Conservation (phyloP, 257 asterid genomes). For the Solanum virginianum region DNA sequence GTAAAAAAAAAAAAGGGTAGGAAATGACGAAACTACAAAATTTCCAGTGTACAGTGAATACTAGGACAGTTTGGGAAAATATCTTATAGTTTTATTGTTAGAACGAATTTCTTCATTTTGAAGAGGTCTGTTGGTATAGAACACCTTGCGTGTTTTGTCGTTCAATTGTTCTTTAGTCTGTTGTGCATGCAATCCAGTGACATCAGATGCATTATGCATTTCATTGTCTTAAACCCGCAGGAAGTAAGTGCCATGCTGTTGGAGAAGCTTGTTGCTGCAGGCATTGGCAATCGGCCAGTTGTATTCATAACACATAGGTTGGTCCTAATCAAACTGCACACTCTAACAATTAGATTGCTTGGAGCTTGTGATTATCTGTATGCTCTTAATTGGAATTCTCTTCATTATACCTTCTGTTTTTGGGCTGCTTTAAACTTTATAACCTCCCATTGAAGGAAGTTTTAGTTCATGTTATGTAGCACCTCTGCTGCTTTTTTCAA, state of each 20-base stretch:
- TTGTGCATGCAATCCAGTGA: not conserved
- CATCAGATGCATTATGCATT: not conserved
- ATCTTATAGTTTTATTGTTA: not conserved
- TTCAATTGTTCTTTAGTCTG: not conserved
- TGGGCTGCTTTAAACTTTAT: not conserved
- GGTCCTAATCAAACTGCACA: conserved; percentile 4
- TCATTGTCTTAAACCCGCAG: conserved; percentile 25
- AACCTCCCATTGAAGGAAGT: not conserved
- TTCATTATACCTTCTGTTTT: not conserved
- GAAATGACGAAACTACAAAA: not conserved
- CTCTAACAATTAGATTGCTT: not conserved
- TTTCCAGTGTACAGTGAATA: not conserved
- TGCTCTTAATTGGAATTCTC: not conserved
- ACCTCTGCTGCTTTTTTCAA: not conserved
- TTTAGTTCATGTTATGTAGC: not conserved
- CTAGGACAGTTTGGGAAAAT: not conserved
- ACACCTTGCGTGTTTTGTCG: not conserved
- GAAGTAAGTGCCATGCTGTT: conserved; percentile 95
- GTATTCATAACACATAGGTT: conserved; percentile 91
- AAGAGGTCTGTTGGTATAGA: not conserved
- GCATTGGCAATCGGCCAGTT: conserved; percentile 94
- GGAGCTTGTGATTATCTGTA: not conserved
- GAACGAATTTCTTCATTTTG: not conserved
- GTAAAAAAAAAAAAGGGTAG: not conserved
- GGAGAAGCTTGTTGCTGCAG: conserved; percentile 81